Evolutionary conservation across 2,329 filamentous ascomycete species (phyloP), one percentile per base, ranked within the genome.

Genomic region (Penicillium sumatraense): DNA sequence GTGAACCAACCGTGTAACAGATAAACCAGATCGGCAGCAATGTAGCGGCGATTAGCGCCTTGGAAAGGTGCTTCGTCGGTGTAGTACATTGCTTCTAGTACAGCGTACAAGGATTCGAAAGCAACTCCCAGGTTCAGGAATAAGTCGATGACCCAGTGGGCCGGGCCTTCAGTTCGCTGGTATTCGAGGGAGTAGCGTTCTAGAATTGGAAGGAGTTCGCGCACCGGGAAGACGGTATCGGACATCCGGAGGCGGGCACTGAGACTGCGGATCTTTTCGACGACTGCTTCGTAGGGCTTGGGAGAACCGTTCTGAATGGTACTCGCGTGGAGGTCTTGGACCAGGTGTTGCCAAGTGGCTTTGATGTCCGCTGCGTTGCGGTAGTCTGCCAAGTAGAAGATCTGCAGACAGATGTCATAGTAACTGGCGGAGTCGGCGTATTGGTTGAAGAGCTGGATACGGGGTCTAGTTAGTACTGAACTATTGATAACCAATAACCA

Each of bases 401-500:
- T 96, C 56, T 93, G 82, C 8, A 99, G 84, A 70, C 91, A 96
- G 48, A 99, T 84, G 71, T 98, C 95, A 76, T 92, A 93, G 80
- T 99, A 99, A 47, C 87, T 89, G 2, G 91, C 95, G 68, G 91
- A 88, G 69, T 97, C 93, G 52, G 93, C 91, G 67, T 92, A 99
- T 60, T 86, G 80, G 71, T 98, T 96, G 78, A 91, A 99, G n/a
- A 99, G 86, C 87, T 96, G 68, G 21, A 26, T 24, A 31, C 5
- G 9, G 35, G 35, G 35, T 16, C 16, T 10, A 11, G 38, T 41
- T 23, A 24, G 20, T 24, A 11, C 16, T 41, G 52, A 47, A 29
- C 29, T 9, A 23, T 59, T 55, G 60, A 70, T 60, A n/a, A n/a
- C n/a, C n/a, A n/a, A n/a, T n/a, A n/a, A 70, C 50, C 16, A 18